Conservation (phyloP, 805 yeast species). For the Pichia occidentalis region DNA sequence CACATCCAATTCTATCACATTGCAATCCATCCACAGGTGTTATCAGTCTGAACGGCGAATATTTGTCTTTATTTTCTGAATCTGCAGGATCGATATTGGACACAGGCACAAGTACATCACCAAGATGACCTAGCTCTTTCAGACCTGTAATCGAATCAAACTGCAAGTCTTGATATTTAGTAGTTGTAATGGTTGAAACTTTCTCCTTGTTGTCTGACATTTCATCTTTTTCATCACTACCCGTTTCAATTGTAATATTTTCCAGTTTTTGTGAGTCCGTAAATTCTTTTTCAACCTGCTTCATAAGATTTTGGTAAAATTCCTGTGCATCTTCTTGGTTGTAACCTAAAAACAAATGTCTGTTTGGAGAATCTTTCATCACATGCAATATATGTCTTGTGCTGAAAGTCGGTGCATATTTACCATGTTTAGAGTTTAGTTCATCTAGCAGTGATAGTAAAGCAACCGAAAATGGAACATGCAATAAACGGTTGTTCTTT, state of each 20-base stretch:
- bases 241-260: slow-evolving; percentile 15
- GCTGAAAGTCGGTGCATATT: slow-evolving; percentile 51
- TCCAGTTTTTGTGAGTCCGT: slow-evolving; percentile 23
- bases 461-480: slow-evolving; percentile 43
- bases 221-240: slow-evolving; percentile 15
- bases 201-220: slow-evolving; percentile 18
- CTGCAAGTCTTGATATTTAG: slow-evolving; percentile 22
- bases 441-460: slow-evolving; percentile 46
- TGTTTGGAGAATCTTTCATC: slow-evolving; percentile 74
- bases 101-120: slow-evolving; percentile 66
- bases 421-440: slow-evolving; percentile 50
- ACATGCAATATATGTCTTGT: slow-evolving; percentile 54
- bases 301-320: slow-evolving; percentile 75
- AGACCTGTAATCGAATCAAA: slow-evolving; percentile 32
- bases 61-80: slow-evolving; percentile 36
- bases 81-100: slow-evolving; percentile 70
- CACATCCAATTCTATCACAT: slow-evolving; percentile 86
- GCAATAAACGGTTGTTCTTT: slow-evolving; percentile 3
- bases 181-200: too few relatives aligned
- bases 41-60: slow-evolving; percentile 48
- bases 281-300: slow-evolving; percentile 56
- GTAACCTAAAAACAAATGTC: slow-evolving; percentile 71
- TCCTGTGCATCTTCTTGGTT: slow-evolving; percentile 97
- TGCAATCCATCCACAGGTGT: slow-evolving; percentile 91
- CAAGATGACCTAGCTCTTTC: slow-evolving; percentile 49